Conservation (phyloP, 1,284 basidiomycete species). For the Ceratobasidium papillatum region DNA sequence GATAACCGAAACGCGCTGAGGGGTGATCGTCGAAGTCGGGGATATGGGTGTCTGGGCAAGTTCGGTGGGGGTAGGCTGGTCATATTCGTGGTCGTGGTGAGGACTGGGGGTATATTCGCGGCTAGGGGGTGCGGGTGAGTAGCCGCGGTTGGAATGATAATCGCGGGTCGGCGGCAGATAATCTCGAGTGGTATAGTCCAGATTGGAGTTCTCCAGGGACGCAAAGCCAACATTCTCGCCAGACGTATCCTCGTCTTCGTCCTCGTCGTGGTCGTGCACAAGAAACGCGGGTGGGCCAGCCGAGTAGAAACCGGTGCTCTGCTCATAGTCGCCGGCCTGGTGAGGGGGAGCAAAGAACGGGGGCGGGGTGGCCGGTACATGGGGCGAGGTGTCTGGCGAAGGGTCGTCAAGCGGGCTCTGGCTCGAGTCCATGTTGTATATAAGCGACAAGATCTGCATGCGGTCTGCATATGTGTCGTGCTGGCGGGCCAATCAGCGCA, state of each 20-base stretch:
- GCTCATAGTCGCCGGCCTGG: constrained; percentile 16
- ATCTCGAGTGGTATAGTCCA: constrained; percentile 49
- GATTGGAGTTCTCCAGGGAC: constrained; percentile 57
- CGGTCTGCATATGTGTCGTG: constrained; percentile 88
- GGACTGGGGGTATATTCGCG: constrained; percentile 17
- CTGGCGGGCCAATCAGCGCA: constrained; percentile 53
- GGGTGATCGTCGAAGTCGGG: constrained; percentile 30
- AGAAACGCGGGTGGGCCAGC: neutral
- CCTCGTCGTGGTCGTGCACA: constrained; percentile 31
- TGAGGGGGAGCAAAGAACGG: constrained; percentile 7
- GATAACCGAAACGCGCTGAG: constrained; percentile 61
- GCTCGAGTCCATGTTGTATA: constrained; percentile 68
- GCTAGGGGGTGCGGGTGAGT: constrained; percentile 4
- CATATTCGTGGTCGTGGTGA: constrained; percentile 24
- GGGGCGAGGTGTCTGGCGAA: constrained; percentile 10
- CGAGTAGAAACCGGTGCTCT: constrained; percentile 30
- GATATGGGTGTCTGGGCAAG: constrained; percentile 22
- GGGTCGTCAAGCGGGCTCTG: neutral
- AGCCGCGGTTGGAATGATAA: constrained; percentile 4
- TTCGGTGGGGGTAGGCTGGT: constrained; percentile 21
- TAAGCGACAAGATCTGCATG: constrained; percentile 86
- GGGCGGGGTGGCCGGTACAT: constrained; percentile 1
- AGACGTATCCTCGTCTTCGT: constrained; percentile 47
- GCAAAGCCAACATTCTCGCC: constrained; percentile 61
- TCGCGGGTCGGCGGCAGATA: constrained; percentile 47